Evolutionary conservation across 169 alveolate genomes (phyloP).

Genomic region (Cryptosporidium parvum): DNA sequence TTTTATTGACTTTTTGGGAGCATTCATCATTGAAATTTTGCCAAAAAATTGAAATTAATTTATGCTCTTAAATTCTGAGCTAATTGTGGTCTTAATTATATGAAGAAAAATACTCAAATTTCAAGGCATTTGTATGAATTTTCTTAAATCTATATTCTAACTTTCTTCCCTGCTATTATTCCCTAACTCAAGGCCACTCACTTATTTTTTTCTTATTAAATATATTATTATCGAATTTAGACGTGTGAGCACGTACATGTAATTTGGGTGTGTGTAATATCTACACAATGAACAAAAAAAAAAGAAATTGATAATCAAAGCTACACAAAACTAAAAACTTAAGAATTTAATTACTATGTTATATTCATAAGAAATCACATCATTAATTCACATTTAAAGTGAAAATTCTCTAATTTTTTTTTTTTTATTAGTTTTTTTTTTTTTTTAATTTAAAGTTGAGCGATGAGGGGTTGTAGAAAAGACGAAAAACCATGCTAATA

Average conservation of each 20-base stretch:
- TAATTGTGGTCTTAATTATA: not conserved
- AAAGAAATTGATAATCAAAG: not conserved
- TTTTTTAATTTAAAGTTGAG: not conserved
- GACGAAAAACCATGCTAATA: not conserved
- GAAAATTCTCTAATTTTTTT: not conserved
- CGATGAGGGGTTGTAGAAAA: conserved; percentile 15
- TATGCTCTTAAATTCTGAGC: not conserved
- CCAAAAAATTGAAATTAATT: not conserved
- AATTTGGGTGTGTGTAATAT: conserved; percentile 24
- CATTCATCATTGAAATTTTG: not conserved
- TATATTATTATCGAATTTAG: conserved; percentile 3
- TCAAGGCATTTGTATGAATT: not conserved
- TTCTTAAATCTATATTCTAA: not conserved
- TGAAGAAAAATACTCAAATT: not conserved
- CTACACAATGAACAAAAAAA: conserved; percentile 3
- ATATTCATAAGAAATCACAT: not conserved
- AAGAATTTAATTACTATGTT: not conserved
- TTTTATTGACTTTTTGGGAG: conserved; percentile 73
- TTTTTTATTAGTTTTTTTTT: too few species aligned
- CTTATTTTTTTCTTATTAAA: not conserved
- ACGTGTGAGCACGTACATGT: conserved; percentile 77
- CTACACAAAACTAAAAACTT: not conserved
- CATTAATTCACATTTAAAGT: not conserved
- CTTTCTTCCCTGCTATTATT: not conserved
- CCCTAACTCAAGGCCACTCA: not conserved